Base-by-base conservation (phyloP, 192 early-diverging fungal species). In the Rhizophlyctis rosea region DNA sequence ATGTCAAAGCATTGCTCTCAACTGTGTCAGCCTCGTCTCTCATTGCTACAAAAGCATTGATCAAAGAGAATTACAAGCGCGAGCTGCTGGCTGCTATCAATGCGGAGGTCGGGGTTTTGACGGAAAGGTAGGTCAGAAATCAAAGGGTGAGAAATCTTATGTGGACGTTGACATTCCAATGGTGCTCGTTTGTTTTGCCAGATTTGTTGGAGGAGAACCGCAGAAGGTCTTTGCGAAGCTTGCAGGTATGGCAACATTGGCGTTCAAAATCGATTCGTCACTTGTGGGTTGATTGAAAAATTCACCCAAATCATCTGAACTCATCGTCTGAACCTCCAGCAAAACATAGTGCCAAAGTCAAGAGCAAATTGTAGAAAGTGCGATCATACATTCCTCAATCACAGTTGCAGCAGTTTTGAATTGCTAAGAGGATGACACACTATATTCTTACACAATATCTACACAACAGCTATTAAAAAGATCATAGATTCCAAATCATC, bases 171-270 rank as follows among this genome's bases (percentile, higher is more conserved):
- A 18, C 18, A 44, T 44, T 44, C 39, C 18, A 18, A n/a, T n/a
- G 24, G 9, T 28, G 4, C 25, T 32, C 3, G 21, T 2, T 44
- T 32, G 1, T 30, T 47, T 3, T 23, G 7, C 3, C 31, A 65
- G 63, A 23, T 67, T 67, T 34, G 65, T 67, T 23, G 29, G 31
- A 21, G 65, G 65, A 23, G 65, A 59, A 5, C 65, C 65, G 16
- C 65, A 67, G 35, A 59, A 51, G 25, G 57, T 67, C 7, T 67
- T 67, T 29, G 58, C 49, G n/a, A 48, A 47, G 4, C 50, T 67
- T 21, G 58, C 58, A 16, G 65, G 65, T 59, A 59, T 16, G 54
- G 36, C 18, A 16, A 23, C 30, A 18, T 50, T 21, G 32, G 14
- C 16, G 25, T 9, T 30, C 16, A 24, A 11, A 11, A n/a, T 29